Evolutionary conservation across 768 basidiomycete genomes (phyloP).

Genomic region (Auricularia sp.): DNA sequence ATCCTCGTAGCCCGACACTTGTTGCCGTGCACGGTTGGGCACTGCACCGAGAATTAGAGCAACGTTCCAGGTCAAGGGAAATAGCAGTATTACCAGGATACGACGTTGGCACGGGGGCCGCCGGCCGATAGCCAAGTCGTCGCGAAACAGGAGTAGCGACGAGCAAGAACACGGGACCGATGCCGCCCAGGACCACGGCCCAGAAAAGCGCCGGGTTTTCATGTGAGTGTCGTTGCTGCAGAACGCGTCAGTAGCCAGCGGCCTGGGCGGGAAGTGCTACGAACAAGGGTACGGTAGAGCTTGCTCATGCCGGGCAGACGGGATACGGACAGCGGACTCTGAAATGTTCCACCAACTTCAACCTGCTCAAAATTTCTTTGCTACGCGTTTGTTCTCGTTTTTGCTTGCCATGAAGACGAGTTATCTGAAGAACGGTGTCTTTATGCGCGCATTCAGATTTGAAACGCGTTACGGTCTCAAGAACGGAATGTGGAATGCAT

Average conservation of each 20-base stretch:
- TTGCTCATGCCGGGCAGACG: background rate
- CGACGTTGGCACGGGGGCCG: background rate
- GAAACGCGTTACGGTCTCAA: too few species aligned
- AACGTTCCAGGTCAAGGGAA: too few species aligned
- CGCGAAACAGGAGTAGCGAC: background rate
- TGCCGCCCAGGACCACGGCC: background rate
- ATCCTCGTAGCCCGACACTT: background rate
- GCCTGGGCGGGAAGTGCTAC: background rate
- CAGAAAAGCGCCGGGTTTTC: slow-evolving; percentile 1
- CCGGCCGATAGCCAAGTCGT: background rate
- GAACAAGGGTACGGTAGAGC: background rate
- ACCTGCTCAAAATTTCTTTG: too few species aligned
- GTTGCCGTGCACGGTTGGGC: background rate
- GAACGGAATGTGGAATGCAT: too few species aligned
- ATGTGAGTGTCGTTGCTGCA: background rate
- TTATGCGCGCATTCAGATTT: too few species aligned
- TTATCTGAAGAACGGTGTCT: too few species aligned
- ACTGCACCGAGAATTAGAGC: background rate
- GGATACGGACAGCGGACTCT: too few species aligned
- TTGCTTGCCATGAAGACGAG: too few species aligned
- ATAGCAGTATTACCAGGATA: background rate
- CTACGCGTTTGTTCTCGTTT: too few species aligned
- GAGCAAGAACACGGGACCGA: background rate
- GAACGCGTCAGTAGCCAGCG: background rate
- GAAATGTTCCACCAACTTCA: too few species aligned